phyloP scores from a whole-genome alignment of 495 filamentous ascomycete species.

The Aspergillus homomorphus region DNA sequence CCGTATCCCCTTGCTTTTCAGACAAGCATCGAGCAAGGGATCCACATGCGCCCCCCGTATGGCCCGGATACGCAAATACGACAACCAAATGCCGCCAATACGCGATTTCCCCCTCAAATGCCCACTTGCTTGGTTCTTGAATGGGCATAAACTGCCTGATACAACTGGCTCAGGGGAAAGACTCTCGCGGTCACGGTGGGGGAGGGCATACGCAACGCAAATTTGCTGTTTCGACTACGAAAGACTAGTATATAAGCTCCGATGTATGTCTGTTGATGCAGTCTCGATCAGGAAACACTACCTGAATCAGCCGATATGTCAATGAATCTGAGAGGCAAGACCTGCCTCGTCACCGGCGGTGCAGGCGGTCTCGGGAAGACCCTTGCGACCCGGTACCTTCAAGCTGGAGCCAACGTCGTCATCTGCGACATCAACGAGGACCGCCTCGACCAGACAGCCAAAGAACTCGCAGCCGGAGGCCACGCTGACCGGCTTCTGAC shows the following conservation, averaged over 20 bases:
- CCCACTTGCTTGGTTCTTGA: too few species aligned
- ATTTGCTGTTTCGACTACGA: too few species aligned
- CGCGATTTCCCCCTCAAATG: too few species aligned
- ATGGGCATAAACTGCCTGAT: too few species aligned
- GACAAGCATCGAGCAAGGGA: not conserved
- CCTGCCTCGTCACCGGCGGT: conserved; percentile 66
- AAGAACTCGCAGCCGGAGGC: conserved; percentile 24
- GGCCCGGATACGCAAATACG: conserved; percentile 3
- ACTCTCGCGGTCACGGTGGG: too few species aligned
- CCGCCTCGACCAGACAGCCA: conserved; percentile 42
- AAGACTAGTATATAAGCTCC: too few species aligned
- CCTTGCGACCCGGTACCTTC: conserved; percentile 43
- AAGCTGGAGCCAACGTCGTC: conserved; percentile 45
- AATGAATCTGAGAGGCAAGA: conserved; percentile 32
- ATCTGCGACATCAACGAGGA: conserved; percentile 44
- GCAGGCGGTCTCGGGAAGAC: conserved; percentile 56
- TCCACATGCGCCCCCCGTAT: not conserved
- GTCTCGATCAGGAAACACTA: not conserved
- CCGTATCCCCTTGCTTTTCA: not conserved
- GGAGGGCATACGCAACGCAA: too few species aligned
- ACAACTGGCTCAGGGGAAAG: too few species aligned
- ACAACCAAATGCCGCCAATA: not conserved
- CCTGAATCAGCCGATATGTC: not conserved
- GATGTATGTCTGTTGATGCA: not conserved
- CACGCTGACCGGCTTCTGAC: conserved; percentile 34